A percentile compares a stretch with the other conserved stretches of the same genome.
Conservation (phyloP, 2,329 filamentous ascomycete genomes). For the Trichoderma sp. region DNA sequence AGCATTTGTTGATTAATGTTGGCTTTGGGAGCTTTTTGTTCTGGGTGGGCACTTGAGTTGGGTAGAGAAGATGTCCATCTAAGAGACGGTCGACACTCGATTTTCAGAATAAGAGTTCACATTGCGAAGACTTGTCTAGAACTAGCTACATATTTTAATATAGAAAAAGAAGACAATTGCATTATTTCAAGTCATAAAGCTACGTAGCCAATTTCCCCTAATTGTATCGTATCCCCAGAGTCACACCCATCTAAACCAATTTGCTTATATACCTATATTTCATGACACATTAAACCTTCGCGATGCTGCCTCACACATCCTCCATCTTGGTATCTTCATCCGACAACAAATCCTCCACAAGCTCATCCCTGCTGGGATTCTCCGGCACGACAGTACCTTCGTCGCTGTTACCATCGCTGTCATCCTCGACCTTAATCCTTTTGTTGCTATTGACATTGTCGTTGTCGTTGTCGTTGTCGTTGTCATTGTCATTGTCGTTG, state of each 20-base stretch:
- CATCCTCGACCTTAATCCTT: conserved; percentile 50
- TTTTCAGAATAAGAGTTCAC: background rate
- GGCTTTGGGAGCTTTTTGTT: conserved; percentile 58
- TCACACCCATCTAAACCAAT: conserved; percentile 1
- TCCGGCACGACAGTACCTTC: conserved; percentile 13
- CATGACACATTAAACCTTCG: conserved; percentile 15
- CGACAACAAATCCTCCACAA: conserved; percentile 42
- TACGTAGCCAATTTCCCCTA: background rate
- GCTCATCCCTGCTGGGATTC: conserved; percentile 32
- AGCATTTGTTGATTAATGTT: conserved; percentile 74
- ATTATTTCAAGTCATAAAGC: conserved; percentile 7
- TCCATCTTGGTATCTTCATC: conserved; percentile 40
- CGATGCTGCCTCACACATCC: conserved; percentile 24
- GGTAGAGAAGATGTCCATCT: background rate
- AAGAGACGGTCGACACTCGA: conserved; percentile 6
- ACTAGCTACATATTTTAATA: background rate
- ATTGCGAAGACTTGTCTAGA: background rate
- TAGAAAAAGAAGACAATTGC: background rate
- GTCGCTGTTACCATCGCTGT: conserved; percentile 22
- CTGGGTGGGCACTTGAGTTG: conserved; percentile 42
- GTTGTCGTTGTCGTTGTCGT: background rate
- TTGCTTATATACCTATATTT: background rate
- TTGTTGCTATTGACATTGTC: background rate
- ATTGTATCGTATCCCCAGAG: background rate
- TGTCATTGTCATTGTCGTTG: background rate